Evolutionary conservation across 495 filamentous ascomycete species (phyloP).

Genomic region (Lasiosphaeria ovina): DNA sequence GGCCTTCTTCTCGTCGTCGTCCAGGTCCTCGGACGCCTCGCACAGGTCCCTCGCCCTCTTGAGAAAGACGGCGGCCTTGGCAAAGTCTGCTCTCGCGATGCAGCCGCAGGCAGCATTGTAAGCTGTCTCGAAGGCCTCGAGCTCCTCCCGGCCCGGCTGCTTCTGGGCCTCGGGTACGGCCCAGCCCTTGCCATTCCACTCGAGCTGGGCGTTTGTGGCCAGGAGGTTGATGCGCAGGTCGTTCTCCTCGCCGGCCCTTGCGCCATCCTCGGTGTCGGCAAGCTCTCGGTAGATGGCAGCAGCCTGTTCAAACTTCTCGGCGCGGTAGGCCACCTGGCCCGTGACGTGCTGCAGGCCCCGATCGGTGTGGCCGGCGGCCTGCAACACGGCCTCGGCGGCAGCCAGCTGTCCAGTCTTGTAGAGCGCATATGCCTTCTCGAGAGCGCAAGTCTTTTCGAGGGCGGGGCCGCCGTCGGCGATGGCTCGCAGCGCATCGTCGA

Average conservation of each 20-base stretch:
- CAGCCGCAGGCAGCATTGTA: constrained; percentile 90
- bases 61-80: constrained; percentile 71
- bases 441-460: constrained; percentile 61
- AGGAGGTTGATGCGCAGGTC: constrained; percentile 83
- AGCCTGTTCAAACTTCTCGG: constrained; percentile 75
- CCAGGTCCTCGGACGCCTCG: constrained; percentile 76
- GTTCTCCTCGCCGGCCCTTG: constrained; percentile 66
- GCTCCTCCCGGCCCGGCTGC: constrained; percentile 66
- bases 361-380: constrained; percentile 34
- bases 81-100: constrained; percentile 76
- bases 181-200: constrained; percentile 65
- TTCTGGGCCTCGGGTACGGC: constrained; percentile 38
- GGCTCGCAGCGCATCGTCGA: constrained; percentile 77
- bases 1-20: constrained; percentile 75
- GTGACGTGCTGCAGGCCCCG: constrained; percentile 74
- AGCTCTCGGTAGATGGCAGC: constrained; percentile 68
- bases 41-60: constrained; percentile 86
- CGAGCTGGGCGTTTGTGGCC: constrained; percentile 80
- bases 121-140: constrained; percentile 88
- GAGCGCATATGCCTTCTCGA: constrained; percentile 88
- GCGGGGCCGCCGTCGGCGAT: constrained; percentile 68
- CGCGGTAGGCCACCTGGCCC: constrained; percentile 84
- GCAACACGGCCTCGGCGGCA: constrained; percentile 63
- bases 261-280: constrained; percentile 40
- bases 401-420: constrained; percentile 81